Conservation (phyloP, 441 rosid genomes). For the Raphanus hybrid region DNA sequence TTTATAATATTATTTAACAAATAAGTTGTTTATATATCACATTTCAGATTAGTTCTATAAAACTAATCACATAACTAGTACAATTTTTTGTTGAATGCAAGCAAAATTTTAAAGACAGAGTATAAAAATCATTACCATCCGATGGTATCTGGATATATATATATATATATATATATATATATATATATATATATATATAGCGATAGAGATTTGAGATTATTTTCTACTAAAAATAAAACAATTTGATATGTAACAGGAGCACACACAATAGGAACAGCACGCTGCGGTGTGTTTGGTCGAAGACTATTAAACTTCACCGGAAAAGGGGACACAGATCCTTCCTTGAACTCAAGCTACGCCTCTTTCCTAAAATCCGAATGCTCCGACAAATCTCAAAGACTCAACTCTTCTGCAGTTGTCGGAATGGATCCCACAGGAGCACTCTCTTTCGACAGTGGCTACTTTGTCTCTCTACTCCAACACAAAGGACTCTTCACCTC, state of each 20-base stretch:
- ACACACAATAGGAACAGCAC: constrained; percentile 73
- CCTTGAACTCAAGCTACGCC: constrained; percentile 54
- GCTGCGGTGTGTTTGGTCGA: constrained; percentile 55
- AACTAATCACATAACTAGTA: too few relatives aligned
- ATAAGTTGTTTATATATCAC: too few relatives aligned
- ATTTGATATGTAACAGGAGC: constrained; percentile 53
- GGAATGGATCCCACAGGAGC: constrained; percentile 60
- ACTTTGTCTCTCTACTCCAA: constrained; percentile 43
- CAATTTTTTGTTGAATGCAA: background rate
- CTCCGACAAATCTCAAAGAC: constrained; percentile 32
- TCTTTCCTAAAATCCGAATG: constrained; percentile 55
- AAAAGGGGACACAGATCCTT: constrained; percentile 67
- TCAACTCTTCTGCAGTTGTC: constrained; percentile 45
- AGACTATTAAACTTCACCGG: constrained; percentile 79
- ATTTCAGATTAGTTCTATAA: too few relatives aligned
- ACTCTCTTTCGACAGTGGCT: constrained; percentile 49
- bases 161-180: too few relatives aligned
- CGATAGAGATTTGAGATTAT: background rate
- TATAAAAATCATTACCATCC: background rate
- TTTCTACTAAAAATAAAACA: background rate
- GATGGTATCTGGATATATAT: background rate
- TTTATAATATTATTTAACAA: too few relatives aligned
- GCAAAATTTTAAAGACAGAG: background rate
- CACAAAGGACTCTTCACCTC: constrained; percentile 62
- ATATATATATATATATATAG: background rate